Evolutionary conservation across 2,329 filamentous ascomycete species (phyloP).

Genomic region (Ambrosiella xylebori): DNA sequence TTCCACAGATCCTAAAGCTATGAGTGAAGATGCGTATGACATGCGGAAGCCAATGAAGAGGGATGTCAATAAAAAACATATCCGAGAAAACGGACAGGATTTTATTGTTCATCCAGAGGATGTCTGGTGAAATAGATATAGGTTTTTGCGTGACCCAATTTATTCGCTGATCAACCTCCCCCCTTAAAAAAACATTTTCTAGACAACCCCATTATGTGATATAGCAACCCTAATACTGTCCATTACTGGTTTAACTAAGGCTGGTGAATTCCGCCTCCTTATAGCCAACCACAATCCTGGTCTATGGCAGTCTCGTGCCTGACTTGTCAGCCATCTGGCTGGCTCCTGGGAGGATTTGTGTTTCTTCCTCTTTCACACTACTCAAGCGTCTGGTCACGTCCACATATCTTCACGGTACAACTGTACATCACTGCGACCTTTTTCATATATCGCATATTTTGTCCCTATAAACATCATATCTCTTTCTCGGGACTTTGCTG

Average conservation of each 20-base stretch:
- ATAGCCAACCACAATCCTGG: not conserved
- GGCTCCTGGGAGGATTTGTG: not conserved
- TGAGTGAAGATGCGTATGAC: constrained; percentile 78
- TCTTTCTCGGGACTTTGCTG: constrained; percentile 12
- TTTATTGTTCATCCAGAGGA: constrained; percentile 66
- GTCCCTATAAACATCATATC: constrained; percentile 7
- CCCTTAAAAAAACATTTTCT: not conserved
- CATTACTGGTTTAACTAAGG: not conserved
- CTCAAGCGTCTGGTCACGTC: not conserved
- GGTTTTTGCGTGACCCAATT: too few species aligned
- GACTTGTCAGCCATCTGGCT: not conserved
- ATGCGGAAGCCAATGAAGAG: constrained; percentile 86
- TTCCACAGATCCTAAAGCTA: constrained; percentile 41
- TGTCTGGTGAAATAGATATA: constrained; percentile 46
- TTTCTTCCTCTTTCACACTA: constrained; percentile 1
- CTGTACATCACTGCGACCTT: not conserved
- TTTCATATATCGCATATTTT: not conserved
- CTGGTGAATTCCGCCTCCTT: not conserved
- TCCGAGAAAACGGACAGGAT: constrained; percentile 64
- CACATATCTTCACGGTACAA: not conserved
- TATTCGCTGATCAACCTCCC: too few species aligned
- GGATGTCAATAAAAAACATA: constrained; percentile 58
- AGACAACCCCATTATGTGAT: too few species aligned
- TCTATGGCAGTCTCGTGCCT: not conserved
- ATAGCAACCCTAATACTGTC: not conserved